These are phyloP conservation scores for Codiaeum variegatum DNA, from an alignment of 441 rosid species.

Conservation along the genomic window DNA sequence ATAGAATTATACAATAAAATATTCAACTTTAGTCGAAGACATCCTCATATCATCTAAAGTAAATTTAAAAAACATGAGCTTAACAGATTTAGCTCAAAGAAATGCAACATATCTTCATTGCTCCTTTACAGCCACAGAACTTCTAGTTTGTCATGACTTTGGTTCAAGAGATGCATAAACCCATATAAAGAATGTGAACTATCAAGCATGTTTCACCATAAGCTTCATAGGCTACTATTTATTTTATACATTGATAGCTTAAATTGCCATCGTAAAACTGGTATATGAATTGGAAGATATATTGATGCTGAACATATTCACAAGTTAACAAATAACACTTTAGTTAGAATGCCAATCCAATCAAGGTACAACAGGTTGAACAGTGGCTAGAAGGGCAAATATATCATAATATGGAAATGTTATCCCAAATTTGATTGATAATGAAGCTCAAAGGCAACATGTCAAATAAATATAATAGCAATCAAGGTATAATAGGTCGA, in stretches of 20 bases:
- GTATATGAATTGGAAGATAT: background rate
- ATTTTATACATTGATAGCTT: background rate
- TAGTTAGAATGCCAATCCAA: background rate
- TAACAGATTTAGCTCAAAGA: background rate
- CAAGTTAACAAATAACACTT: background rate
- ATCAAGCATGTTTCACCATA: background rate
- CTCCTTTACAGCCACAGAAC: background rate
- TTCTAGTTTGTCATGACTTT: background rate
- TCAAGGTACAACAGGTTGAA: background rate
- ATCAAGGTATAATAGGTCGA: slow-evolving; percentile 12
- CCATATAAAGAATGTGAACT: background rate
- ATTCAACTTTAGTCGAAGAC: background rate
- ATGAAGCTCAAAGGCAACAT: background rate
- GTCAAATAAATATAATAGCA: slow-evolving; percentile 8
- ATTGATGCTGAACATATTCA: background rate
- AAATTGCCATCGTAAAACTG: background rate
- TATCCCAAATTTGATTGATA: background rate
- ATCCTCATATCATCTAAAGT: background rate
- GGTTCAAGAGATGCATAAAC: background rate
- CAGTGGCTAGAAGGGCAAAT: background rate
- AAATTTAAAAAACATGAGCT: background rate
- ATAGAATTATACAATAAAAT: background rate
- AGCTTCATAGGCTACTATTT: background rate
- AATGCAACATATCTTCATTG: background rate
- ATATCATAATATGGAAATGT: background rate